Evolutionary conservation across 2,329 filamentous ascomycete genomes (phyloP).

Genomic region (Hypomyces perniciosus): DNA sequence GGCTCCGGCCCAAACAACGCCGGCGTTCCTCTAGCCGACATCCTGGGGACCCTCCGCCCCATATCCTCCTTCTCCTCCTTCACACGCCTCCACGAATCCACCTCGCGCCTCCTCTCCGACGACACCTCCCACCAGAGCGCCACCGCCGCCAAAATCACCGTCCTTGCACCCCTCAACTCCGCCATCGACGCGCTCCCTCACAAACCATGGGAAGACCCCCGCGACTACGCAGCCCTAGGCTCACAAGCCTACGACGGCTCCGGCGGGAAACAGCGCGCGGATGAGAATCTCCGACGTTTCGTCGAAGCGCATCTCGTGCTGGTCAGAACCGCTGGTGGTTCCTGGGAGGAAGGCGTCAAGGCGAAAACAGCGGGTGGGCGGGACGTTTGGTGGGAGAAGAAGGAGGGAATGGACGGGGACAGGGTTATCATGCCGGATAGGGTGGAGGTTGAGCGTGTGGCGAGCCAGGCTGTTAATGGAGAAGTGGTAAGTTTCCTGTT

Average conservation of each 20-base stretch:
- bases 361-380: constrained; percentile 56
- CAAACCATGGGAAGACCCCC: constrained; percentile 79
- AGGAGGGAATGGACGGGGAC: constrained; percentile 32
- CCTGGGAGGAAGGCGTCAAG: constrained; percentile 66
- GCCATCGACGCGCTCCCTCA: constrained; percentile 70
- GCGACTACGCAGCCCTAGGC: constrained; percentile 64
- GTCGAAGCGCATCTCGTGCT: constrained; percentile 77
- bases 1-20: constrained; percentile 24
- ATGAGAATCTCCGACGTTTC: constrained; percentile 70
- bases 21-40: constrained; percentile 70
- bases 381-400: constrained; percentile 78
- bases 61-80: constrained; percentile 83
- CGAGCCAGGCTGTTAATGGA: constrained; percentile 75
- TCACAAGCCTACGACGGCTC: constrained; percentile 68
- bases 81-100: constrained; percentile 65
- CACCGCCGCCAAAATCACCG: constrained; percentile 63
- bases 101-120: constrained; percentile 64
- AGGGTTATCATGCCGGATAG: constrained; percentile 72
- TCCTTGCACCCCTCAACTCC: constrained; percentile 81
- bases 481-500: constrained; percentile 54
- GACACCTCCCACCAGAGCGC: no score
- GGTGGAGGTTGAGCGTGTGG: constrained; percentile 69
- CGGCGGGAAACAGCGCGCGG: constrained; percentile 69
- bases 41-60: constrained; percentile 69
- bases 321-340: constrained; percentile 51